Conservation (phyloP, 1,284 basidiomycete genomes). For the Microbotryomycetes sp. region DNA sequence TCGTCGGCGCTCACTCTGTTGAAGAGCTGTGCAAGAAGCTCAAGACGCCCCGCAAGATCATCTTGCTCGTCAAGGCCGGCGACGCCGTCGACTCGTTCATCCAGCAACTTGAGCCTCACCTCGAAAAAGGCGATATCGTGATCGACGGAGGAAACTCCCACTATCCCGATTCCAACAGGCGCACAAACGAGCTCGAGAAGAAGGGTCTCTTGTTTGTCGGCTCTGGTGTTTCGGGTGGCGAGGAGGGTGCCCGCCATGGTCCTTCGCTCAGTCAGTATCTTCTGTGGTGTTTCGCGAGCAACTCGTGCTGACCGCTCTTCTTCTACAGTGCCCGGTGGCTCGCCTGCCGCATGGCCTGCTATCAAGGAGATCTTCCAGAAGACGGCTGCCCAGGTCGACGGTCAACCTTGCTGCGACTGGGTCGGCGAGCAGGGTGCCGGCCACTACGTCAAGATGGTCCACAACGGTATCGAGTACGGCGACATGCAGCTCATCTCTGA, state of each 20-base stretch:
- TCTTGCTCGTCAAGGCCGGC: slow-evolving; percentile 79
- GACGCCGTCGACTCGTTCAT: slow-evolving; percentile 55
- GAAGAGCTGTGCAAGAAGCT: slow-evolving; percentile 65
- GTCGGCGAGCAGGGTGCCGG: slow-evolving; percentile 91
- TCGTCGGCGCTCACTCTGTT: slow-evolving; percentile 90
- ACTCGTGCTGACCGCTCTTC: background rate
- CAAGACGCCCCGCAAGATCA: slow-evolving; percentile 63
- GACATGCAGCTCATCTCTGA: slow-evolving; percentile 99
- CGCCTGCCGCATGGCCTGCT: slow-evolving; percentile 82
- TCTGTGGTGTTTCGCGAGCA: background rate
- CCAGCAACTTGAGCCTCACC: slow-evolving; percentile 49
- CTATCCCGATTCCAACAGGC: slow-evolving; percentile 96
- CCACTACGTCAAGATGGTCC: slow-evolving; percentile 98
- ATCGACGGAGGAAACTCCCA: slow-evolving; percentile 99
- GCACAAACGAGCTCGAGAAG: slow-evolving; percentile 81
- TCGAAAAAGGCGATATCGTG: slow-evolving; percentile 76
- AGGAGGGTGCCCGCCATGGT: slow-evolving; percentile 95
- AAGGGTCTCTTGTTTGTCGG: slow-evolving; percentile 97
- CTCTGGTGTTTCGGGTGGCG: slow-evolving; percentile 98
- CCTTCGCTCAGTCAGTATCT: slow-evolving; percentile 67
- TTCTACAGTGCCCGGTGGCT: slow-evolving; percentile 79
- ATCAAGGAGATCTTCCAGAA: slow-evolving; percentile 99
- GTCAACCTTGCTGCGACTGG: slow-evolving; percentile 99
- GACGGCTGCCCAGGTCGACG: slow-evolving; percentile 88
- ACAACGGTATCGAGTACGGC: slow-evolving; percentile 89